Evolutionary conservation across 176 grass and related monocot species (phyloP).

Genomic region (Triticum turgidum): DNA sequence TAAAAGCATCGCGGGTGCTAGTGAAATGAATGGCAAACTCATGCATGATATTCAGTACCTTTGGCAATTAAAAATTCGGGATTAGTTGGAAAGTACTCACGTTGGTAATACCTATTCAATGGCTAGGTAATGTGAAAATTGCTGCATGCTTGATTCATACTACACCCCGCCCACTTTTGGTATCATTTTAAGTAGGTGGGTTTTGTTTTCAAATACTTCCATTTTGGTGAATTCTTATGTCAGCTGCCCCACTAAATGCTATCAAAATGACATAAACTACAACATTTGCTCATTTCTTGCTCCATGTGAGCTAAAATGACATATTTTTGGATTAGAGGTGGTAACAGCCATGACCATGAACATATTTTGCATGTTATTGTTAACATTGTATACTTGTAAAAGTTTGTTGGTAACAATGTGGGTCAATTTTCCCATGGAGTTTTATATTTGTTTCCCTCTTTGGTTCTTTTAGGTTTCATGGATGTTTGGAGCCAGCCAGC

Average conservation of each 20-base stretch:
- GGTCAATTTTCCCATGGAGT: neutral
- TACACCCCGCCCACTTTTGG: neutral
- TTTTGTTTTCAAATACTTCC: neutral
- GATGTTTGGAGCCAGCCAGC: conserved; percentile 64
- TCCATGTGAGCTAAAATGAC: conserved; percentile 5
- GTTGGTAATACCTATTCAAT: conserved; percentile 8
- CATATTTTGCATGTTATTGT: neutral
- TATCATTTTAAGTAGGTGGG: neutral
- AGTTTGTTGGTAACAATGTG: conserved; percentile 6
- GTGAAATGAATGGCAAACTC: conserved; percentile 4
- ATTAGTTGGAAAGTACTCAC: neutral
- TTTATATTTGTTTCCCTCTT: neutral
- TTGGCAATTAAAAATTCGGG: conserved; percentile 8
- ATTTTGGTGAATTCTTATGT: neutral
- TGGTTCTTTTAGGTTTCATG: conserved; percentile 54
- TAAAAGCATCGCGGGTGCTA: neutral
- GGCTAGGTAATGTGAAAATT: conserved; percentile 21
- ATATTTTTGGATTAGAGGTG: conserved; percentile 7
- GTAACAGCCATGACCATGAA: neutral
- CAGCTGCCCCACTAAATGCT: neutral
- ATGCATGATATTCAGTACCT: conserved; percentile 1
- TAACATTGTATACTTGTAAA: neutral
- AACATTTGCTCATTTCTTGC: neutral
- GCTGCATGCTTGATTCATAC: conserved; percentile 24
- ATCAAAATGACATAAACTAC: neutral